A percentile compares a stretch with the other conserved stretches of the same genome.
phyloP scores from a whole-genome alignment of 1,284 basidiomycete species.

The Ustilago hordei region DNA sequence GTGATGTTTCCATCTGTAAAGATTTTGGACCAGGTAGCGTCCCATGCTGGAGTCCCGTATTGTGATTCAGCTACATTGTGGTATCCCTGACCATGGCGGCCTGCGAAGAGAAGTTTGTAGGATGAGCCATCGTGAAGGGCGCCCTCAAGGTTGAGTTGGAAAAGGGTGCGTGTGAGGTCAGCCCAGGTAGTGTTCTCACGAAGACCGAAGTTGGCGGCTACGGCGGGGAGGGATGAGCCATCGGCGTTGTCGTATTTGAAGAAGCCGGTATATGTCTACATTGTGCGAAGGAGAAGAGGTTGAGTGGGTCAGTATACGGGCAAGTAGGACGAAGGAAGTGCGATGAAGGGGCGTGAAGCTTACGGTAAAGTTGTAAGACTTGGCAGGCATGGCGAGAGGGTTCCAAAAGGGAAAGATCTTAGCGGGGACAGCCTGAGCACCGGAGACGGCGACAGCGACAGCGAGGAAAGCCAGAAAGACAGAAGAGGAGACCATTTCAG shows the following conservation, averaged over 20 bases:
- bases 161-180: slow-evolving; percentile 22
- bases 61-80: slow-evolving; percentile 54
- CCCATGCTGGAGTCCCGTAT: slow-evolving; percentile 50
- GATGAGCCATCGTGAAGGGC: slow-evolving; percentile 24
- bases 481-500: slow-evolving; percentile 24
- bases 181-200: slow-evolving; percentile 43
- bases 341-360: not conserved
- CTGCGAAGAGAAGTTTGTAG: slow-evolving; percentile 53
- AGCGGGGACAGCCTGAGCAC: slow-evolving; percentile 34
- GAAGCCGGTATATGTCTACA: slow-evolving; percentile 41
- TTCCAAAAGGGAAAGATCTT: slow-evolving; percentile 18
- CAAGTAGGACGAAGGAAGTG: not conserved
- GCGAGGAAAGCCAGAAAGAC: slow-evolving; percentile 30
- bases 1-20: slow-evolving; percentile 37
- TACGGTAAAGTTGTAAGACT: slow-evolving; percentile 43
- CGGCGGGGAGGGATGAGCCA: slow-evolving; percentile 37
- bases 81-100: slow-evolving; percentile 53
- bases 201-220: slow-evolving; percentile 53
- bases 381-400: slow-evolving; percentile 36
- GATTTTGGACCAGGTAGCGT: slow-evolving; percentile 45
- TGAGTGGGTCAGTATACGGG: not conserved
- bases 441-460: slow-evolving; percentile 10
- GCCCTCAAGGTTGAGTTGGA: slow-evolving; percentile 35
- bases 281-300: not conserved
- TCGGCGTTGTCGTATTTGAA: slow-evolving; percentile 45